Conservation (phyloP, 2,329 filamentous ascomycete genomes). For the Aspergillus ustus region DNA sequence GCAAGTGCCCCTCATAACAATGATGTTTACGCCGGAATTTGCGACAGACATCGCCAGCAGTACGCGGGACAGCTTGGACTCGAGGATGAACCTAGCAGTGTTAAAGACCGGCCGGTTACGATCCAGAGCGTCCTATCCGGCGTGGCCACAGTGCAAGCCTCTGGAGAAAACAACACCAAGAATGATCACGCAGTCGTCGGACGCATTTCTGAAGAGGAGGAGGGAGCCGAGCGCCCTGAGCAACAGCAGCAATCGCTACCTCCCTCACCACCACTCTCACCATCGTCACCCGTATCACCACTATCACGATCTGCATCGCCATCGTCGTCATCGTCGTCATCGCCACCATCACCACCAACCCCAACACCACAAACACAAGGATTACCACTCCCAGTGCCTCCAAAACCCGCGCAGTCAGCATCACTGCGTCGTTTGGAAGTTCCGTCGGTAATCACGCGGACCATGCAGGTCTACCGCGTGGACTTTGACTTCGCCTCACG, state of each 20-base stretch:
- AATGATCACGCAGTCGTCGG: no score
- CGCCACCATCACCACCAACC: neutral
- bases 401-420: neutral
- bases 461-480: neutral
- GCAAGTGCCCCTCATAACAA: neutral
- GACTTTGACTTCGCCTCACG: neutral
- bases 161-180: neutral
- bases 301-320: neutral
- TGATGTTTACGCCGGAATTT: neutral
- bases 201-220: no score
- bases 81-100: neutral
- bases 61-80: neutral
- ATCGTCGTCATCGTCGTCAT: neutral
- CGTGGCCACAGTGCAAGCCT: neutral
- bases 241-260: neutral
- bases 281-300: no score
- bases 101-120: neutral
- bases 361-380: neutral
- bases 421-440: neutral
- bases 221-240: no score
- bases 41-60: neutral
- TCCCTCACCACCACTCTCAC: neutral
- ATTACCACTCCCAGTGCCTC: neutral
- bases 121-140: neutral
- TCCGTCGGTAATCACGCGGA: neutral